Evolutionary conservation across 116 monocot species (phyloP).

Genomic region (Iris pallida): DNA sequence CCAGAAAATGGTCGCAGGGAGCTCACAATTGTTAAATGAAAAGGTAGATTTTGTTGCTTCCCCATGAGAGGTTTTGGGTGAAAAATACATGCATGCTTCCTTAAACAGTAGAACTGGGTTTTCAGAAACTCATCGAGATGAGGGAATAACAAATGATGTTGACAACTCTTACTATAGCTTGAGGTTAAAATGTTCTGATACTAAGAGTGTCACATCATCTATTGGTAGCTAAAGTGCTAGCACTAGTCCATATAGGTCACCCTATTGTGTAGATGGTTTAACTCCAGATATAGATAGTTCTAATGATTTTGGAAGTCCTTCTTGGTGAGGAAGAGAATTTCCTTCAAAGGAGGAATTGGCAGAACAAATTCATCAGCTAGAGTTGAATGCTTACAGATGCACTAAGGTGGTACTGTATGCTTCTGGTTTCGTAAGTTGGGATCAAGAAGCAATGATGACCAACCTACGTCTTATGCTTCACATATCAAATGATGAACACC

Average conservation of each 20-base stretch:
- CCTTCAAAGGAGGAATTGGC: slow-evolving; percentile 6
- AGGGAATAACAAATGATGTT: neutral
- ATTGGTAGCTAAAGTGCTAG: slow-evolving; percentile 65
- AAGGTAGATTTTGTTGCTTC: slow-evolving; percentile 36
- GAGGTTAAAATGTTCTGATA: slow-evolving; percentile 14
- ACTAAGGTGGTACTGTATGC: slow-evolving; percentile 60
- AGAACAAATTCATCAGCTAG: slow-evolving; percentile 44
- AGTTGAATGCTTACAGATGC: slow-evolving; percentile 55
- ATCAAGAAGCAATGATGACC: slow-evolving; percentile 70
- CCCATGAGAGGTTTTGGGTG: neutral
- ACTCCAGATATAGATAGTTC: slow-evolving; percentile 11
- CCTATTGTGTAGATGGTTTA: slow-evolving; percentile 4
- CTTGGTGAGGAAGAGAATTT: slow-evolving; percentile 19
- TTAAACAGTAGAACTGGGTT: slow-evolving; percentile 5
- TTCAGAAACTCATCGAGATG: neutral
- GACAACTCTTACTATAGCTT: slow-evolving; percentile 1
- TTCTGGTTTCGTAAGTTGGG: slow-evolving; percentile 76
- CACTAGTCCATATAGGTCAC: slow-evolving; percentile 23
- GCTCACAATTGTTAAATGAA: slow-evolving; percentile 4
- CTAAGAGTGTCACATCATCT: slow-evolving; percentile 43
- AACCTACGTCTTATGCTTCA: slow-evolving; percentile 56
- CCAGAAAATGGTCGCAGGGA: neutral
- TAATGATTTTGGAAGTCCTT: slow-evolving; percentile 35
- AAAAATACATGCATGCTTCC: slow-evolving; percentile 3
- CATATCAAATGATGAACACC: slow-evolving; percentile 85